Conservation (phyloP, 2,329 filamentous ascomycete genomes). For the Coniochaeta sp. region DNA sequence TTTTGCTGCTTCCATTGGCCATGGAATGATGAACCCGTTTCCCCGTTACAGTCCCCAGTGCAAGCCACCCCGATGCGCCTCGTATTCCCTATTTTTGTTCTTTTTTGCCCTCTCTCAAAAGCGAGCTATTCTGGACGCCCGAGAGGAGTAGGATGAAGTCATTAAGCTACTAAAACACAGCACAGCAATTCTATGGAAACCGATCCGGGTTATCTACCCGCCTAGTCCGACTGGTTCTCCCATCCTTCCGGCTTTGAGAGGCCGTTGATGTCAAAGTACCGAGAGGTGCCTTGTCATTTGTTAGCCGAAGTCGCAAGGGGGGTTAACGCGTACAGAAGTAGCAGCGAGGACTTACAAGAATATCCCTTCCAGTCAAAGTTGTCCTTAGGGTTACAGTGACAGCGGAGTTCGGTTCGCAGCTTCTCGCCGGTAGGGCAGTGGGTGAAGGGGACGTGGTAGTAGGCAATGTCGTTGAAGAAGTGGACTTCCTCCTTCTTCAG, state of each 20-base stretch:
- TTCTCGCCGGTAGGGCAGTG: conserved; percentile 93
- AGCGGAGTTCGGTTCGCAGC: conserved; percentile 74
- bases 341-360: conserved; percentile 62
- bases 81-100: conserved; percentile 1
- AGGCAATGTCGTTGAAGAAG: conserved; percentile 98
- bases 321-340: no score
- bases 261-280: conserved; percentile 78
- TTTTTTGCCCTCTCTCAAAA: not conserved
- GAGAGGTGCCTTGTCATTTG: conserved; percentile 69
- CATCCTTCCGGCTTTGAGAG: conserved; percentile 80
- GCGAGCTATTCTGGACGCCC: not conserved
- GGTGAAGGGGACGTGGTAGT: conserved; percentile 96
- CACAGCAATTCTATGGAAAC: not conserved
- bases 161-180: not conserved
- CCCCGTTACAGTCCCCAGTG: not conserved
- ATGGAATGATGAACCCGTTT: not conserved
- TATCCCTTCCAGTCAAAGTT: conserved; percentile 99
- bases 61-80: not conserved
- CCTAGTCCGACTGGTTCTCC: conserved; percentile 57
- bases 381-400: conserved; percentile 88
- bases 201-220: not conserved
- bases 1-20: not conserved
- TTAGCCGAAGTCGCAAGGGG: not conserved
- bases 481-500: conserved; percentile 91
- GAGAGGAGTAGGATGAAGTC: not conserved